A percentile compares a stretch with the other conserved stretches of the same genome.
Conservation (phyloP, 2,329 filamentous ascomycete species). For the Sordariomycetes sp. region DNA sequence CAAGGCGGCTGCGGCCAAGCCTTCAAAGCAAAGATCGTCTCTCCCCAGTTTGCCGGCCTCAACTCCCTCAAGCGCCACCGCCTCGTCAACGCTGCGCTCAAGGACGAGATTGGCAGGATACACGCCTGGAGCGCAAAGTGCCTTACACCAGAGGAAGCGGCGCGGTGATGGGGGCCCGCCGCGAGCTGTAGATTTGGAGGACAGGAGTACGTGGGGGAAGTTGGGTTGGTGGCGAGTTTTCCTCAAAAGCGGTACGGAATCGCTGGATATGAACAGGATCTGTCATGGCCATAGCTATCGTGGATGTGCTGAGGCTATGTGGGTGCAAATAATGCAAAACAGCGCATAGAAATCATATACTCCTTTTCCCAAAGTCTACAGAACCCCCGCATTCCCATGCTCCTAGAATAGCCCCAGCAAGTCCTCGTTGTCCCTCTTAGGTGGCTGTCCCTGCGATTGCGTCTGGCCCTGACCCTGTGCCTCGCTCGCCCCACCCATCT, state of each 20-base stretch:
- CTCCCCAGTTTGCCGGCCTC: slow-evolving; percentile 55
- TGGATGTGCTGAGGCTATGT: neutral
- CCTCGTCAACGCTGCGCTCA: slow-evolving; percentile 70
- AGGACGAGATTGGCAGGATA: slow-evolving; percentile 78
- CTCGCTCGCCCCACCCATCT: slow-evolving; percentile 52
- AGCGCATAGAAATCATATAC: neutral
- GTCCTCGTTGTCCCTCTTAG: slow-evolving; percentile 49
- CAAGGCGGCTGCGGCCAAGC: slow-evolving; percentile 48
- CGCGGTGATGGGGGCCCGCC: slow-evolving; percentile 26
- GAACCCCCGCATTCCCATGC: neutral
- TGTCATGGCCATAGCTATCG: neutral
- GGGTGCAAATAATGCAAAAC: neutral
- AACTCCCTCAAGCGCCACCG: slow-evolving; percentile 74
- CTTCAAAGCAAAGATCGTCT: slow-evolving; percentile 47
- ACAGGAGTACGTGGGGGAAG: neutral
- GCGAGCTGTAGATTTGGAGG: slow-evolving; percentile 12
- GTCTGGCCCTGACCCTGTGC: slow-evolving; percentile 25
- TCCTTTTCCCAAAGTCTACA: neutral
- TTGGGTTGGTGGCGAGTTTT: too few species aligned
- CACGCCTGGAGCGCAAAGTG: slow-evolving; percentile 95
- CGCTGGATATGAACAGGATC: too few species aligned
- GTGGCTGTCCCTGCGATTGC: slow-evolving; percentile 15
- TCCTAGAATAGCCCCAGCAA: slow-evolving; percentile 30
- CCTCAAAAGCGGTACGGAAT: too few species aligned
- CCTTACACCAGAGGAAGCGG: slow-evolving; percentile 67